Evolutionary conservation across 1,139 yeast genomes (phyloP).

Genomic region (Geotrichum candidum): DNA sequence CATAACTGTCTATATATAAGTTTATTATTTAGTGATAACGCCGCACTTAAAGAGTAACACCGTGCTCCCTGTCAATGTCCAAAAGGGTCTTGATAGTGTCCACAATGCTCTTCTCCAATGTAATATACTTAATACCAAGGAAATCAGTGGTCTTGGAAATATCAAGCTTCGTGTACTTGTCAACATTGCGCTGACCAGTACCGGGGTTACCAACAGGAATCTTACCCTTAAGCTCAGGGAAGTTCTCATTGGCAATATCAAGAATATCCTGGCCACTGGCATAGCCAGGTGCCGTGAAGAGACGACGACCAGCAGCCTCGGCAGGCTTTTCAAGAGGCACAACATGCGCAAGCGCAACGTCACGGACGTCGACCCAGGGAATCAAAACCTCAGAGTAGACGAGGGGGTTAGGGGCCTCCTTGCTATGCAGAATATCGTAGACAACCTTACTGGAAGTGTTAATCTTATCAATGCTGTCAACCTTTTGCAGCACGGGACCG

Average conservation of each 20-base stretch:
- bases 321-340: slow-evolving; percentile 36
- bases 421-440: slow-evolving; percentile 23
- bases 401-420: slow-evolving; percentile 15
- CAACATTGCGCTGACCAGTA: slow-evolving; percentile 10
- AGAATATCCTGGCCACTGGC: slow-evolving; percentile 35
- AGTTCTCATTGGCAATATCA: slow-evolving; percentile 36
- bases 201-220: slow-evolving; percentile 19
- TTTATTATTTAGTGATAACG: not conserved
- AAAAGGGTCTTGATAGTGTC: slow-evolving; percentile 15
- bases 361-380: slow-evolving; percentile 46
- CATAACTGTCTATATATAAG: too few species aligned
- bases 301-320: slow-evolving; percentile 38
- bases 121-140: slow-evolving; percentile 13
- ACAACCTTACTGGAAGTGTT: slow-evolving; percentile 31
- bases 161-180: slow-evolving; percentile 1
- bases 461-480: slow-evolving; percentile 26
- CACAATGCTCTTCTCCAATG: slow-evolving; percentile 13
- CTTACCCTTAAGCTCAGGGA: slow-evolving; percentile 36
- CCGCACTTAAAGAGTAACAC: not conserved
- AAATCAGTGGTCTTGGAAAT: slow-evolving; percentile 12
- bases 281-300: slow-evolving; percentile 38
- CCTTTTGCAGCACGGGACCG: slow-evolving; percentile 41
- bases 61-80: not conserved
- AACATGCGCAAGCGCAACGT: slow-evolving; percentile 49
- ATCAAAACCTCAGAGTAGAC: slow-evolving; percentile 6